Base-by-base conservation (phyloP, 805 yeast genomes). In the Suhomyces sp. region DNA sequence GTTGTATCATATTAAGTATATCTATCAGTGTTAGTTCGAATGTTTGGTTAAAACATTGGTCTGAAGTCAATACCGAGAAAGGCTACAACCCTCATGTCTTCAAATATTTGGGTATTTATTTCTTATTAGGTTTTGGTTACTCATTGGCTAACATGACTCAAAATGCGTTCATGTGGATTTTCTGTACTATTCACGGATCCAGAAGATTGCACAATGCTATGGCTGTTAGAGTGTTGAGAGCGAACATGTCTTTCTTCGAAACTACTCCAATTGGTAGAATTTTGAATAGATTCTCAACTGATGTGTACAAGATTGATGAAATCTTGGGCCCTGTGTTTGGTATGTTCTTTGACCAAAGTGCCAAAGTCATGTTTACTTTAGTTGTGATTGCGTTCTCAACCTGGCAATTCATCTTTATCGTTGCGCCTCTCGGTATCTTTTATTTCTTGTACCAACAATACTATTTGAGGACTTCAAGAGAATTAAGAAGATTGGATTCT, bases 1-100 rank as follows among this genome's bases (percentile, higher is more conserved):
- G 65, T 0, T 77, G 83, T 57, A 77, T 88, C 56, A 63, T 87
- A n/a, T 46, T 79, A 5, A 78, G 89, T 0, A 87, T 83, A 80
- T 65, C 78, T 9, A 63, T 85, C 48, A 79, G 85, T 53, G 93
- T 90, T 48, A 72, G 73, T 45, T 85, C 91, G 36, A 91, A 86
- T 66, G 82, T 93, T 50, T 94, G 99, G 99, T 81, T 94, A 63
- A 94, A 94, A 69, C 90, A 90, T 69, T 94, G 99, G 99, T 89
- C 98, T 10, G 99, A 94, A 67, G 82, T 87, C 22, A 94, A 93
- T 65, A 79, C 92, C 3, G 72, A 68, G 44, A 66, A 71, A 38
- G 93, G 91, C 24, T 72, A 71, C 52, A 93, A 93, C 66, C 96
- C 96, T 2, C 67, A 84, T 54, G 83, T 88, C n/a, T 73, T 73